Evolutionary conservation across 257 asterid genomes (phyloP).

Genomic region (Petunia secreta): DNA sequence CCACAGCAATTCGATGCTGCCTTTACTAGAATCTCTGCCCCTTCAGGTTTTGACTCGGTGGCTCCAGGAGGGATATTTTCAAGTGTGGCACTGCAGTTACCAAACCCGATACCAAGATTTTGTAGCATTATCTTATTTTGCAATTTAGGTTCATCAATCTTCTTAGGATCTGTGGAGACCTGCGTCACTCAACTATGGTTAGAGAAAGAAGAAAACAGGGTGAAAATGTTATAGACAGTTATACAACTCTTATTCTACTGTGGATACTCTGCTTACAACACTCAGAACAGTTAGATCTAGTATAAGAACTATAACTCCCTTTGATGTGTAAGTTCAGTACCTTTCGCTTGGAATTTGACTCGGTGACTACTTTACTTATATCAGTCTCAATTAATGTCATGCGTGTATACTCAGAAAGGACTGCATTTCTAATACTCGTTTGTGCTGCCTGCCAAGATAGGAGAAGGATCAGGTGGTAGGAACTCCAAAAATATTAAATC

Average conservation of each 20-base stretch:
- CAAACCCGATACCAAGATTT: slow-evolving; percentile 67
- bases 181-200: slow-evolving; percentile 25
- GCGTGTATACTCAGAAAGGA: slow-evolving; percentile 72
- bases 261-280: not conserved
- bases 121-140: slow-evolving; percentile 35
- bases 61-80: slow-evolving; percentile 72
- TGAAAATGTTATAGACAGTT: not conserved
- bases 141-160: slow-evolving; percentile 54
- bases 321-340: not conserved
- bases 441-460: slow-evolving; percentile 64
- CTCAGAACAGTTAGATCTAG: slow-evolving; percentile 2
- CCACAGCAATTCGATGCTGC: slow-evolving; percentile 84
- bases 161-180: slow-evolving; percentile 46
- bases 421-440: slow-evolving; percentile 53
- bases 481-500: not conserved
- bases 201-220: not conserved
- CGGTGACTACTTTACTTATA: slow-evolving; percentile 39
- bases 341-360: slow-evolving; percentile 30
- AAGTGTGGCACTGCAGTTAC: slow-evolving; percentile 64
- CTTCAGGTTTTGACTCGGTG: slow-evolving; percentile 43
- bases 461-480: not conserved
- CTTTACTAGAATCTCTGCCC: slow-evolving; percentile 60
- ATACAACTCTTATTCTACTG: too few species aligned
- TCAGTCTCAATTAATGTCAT: slow-evolving; percentile 63
- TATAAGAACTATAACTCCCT: slow-evolving; percentile 1